Base-by-base conservation (phyloP, 23 red algal genomes). In the Chondrus crispus region DNA sequence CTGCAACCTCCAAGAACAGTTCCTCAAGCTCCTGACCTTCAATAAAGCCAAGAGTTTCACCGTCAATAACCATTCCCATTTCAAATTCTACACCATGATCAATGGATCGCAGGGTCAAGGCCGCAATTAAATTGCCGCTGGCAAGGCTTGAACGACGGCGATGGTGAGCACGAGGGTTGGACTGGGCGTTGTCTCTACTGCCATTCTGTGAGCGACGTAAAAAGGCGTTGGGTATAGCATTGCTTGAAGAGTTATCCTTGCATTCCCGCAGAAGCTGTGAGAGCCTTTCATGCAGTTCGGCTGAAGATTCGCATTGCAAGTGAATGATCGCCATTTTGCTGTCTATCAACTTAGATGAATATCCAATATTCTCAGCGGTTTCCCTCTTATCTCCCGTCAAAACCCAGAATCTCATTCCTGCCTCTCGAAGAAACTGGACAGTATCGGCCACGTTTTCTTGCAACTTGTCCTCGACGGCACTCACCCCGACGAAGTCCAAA, bases 291-390 rank as follows among this genome's bases (percentile, higher is more conserved):
- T n/a, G 22, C 36, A 85, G 74, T 51, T 86, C 82, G 6, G 58
- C 68, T 13, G 63, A 53, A 20, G 90, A 85, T 26, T 43, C 62
- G 11, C 62, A 74, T 5, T 80, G 62, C 22, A 91, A 43, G 52
- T 84, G 93, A n/a, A 90, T 68, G 7, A 96, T 88, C 32, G 60
- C 45, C 94, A 96, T 96, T 26, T 73, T 63, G 29, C 40, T 64
- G 54, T 58, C 70, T 3, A 96, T 68, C 28, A 96, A 73, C 26
- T 51, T 47, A n/a, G 80, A 75, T 2, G 87, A 91, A 62, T 96
- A 96, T 18, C 96, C 96, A 64, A 98, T 98, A 40, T 92, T 95
- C 49, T 95, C 96, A 6, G 96, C 96, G 3, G 96, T 98, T 91
- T 98, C 91, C 48, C 55, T 12, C 68, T 95, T 95, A 80, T 98